Percentiles rank a stretch among this genome's conserved stretches.
Conservation (phyloP, 441 rosid species). For the Aquilaria agallochum region DNA sequence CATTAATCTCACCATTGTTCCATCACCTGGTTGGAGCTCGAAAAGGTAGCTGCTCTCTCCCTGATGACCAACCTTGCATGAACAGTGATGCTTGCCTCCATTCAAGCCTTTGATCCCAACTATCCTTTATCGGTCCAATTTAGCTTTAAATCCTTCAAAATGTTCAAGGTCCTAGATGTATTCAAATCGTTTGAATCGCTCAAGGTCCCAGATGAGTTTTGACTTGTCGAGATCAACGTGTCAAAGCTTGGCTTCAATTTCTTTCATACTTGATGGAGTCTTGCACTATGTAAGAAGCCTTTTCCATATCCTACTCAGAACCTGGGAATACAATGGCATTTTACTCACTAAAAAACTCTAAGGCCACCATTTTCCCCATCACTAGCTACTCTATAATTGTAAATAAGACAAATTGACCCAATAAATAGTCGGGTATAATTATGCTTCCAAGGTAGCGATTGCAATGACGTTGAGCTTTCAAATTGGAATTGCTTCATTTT, state of each 20-base stretch:
- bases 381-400: constrained; percentile 32
- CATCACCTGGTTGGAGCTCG: too few relatives aligned
- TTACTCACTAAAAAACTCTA: constrained; percentile 46
- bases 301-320: constrained; percentile 61
- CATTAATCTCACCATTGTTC: too few relatives aligned
- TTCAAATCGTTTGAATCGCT: too few relatives aligned
- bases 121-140: too few relatives aligned
- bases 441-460: background rate
- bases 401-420: background rate
- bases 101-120: too few relatives aligned
- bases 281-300: constrained; percentile 50
- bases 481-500: background rate
- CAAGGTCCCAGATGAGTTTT: too few relatives aligned
- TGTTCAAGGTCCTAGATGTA: too few relatives aligned
- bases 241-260: constrained; percentile 85
- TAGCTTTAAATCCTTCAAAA: too few relatives aligned
- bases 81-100: too few relatives aligned
- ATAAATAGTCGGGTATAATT: constrained; percentile 6
- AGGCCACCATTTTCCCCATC: constrained; percentile 34
- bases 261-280: constrained; percentile 55
- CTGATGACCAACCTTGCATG: too few relatives aligned
- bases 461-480: constrained; percentile 4
- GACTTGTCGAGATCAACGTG: constrained; percentile 92
- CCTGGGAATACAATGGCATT: constrained; percentile 28
- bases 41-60: too few relatives aligned